Conservation (phyloP, 495 filamentous ascomycete species). For the Ramalina intermedia region DNA sequence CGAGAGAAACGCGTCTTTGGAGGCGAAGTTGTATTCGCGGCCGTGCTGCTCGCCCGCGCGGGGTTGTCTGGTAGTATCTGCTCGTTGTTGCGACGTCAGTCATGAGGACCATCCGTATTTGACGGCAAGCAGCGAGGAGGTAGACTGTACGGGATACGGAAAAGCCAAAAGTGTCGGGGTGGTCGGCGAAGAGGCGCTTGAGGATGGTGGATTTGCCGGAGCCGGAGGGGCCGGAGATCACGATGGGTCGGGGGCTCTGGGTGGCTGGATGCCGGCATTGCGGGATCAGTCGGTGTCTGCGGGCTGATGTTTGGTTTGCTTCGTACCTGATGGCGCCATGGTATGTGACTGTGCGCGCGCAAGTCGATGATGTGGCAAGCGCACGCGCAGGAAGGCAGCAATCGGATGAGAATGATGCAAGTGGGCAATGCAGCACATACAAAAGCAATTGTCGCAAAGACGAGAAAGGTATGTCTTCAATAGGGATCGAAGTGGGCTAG, state of each 20-base stretch:
- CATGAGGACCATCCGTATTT: no score
- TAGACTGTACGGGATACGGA: constrained; percentile 47
- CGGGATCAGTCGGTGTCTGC: background rate
- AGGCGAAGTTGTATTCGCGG: constrained; percentile 69
- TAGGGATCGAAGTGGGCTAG: no score
- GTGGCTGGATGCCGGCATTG: constrained; percentile 1
- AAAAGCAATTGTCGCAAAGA: no score
- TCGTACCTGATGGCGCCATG: constrained; percentile 12
- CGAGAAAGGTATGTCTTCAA: no score
- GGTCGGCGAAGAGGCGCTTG: constrained; percentile 49
- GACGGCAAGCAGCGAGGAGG: background rate
- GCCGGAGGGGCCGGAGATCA: constrained; percentile 77
- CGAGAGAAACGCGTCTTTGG: constrained; percentile 50
- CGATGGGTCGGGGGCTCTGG: constrained; percentile 45
- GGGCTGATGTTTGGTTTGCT: background rate
- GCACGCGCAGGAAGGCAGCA: no score
- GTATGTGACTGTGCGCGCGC: background rate
- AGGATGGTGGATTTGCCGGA: constrained; percentile 83
- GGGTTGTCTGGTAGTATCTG: constrained; percentile 28
- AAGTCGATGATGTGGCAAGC: no score
- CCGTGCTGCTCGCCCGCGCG: constrained; percentile 63
- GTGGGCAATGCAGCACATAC: no score
- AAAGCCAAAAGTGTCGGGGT: constrained; percentile 65
- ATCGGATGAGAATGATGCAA: no score
- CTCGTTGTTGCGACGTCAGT: no score